Base-by-base conservation (phyloP, 2,329 filamentous ascomycete species). In the Leptographium wingfieldii region DNA sequence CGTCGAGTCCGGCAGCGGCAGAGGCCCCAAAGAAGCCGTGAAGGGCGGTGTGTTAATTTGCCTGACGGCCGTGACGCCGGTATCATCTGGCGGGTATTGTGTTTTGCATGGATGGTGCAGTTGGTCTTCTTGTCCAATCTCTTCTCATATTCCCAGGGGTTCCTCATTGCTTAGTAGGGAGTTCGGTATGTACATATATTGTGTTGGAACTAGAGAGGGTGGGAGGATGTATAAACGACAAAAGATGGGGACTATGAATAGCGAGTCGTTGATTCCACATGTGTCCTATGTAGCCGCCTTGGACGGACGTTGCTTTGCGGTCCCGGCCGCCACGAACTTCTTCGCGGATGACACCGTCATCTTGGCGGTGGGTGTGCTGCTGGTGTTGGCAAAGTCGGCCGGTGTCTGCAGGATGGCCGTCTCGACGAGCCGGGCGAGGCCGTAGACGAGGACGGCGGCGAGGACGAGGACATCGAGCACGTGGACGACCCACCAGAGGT, bases 401-500 rank as follows among this genome's bases (percentile, higher is more conserved):
- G 27, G 52, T n/a, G 2, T 9, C 19, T 38, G 31, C 31, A 4
- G 52, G 1, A 29, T 7, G 11, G 38, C 11, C 5, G 29, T 12
- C n/a, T 55, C 52, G n/a, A 48, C 31, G 0, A 49, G 19, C 3
- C 51, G 9, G 4, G 29, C 25, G 11, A 56, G 14, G 7, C 38
- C 61, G 33, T 64, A 65, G 5, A 65, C 57, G 35, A 69, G 10
- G 0, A 62, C 16, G 10, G 61, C 68, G 6, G 74, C 54, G 2
- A 77, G 46, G 1, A 74, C 72, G 59, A 77, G 67, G 9, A 90
- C 64, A 68, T 90, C 86, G 40, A 90, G 62, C 54, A 92, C 78
- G 75, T 97, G 92, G 6, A 94, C 84, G 5, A 82, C 79, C 94
- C 94, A 99, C 94, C 94, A 99, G 58, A 92, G 80, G 74, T 96